Evolutionary conservation across 306 rosid genomes (phyloP), one percentile per base, ranked within the genome.

Genomic region (Glycine latifolia): DNA sequence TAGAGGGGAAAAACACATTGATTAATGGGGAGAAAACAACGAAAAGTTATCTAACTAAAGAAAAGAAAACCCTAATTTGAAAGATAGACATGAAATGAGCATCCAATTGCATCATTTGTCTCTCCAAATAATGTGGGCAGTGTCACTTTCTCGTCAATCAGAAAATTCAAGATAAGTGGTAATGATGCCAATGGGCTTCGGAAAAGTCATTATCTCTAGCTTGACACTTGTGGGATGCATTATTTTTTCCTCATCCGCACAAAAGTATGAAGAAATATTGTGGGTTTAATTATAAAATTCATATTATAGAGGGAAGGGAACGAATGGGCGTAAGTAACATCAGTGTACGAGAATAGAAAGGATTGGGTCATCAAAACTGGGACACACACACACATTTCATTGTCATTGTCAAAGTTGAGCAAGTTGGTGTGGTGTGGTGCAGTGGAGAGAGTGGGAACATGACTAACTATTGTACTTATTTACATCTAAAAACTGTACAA

Each of bases 171-270:
- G 80, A 26, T 15, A 13, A 17, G 49, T 26, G 70, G 60, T 26
- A 52, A 17, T 39, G 62, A 55, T 52, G 31, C 53, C 31, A 26
- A 26, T 26, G 31, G 31, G 31, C 31, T 26, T 1, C 31, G n/a
- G 48, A 76, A 58, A 76, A 35, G 56, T 58, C 58, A 15, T 76
- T 26, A 15, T 76, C 39, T 41, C 37, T 4, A 16, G 58, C 37
- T 26, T 26, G 50, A 46, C 7, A 59, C 82, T 71, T 71, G 85
- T 85, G 85, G 87, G 75, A 14, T 85, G 85, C 76, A 80, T 81
- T 76, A 85, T 80, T 76, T 79, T 26, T 50, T 15, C 77, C 76
- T 33, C 61, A 35, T 20, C 13, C 20, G 33, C 80, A 4, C 56
- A 31, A 67, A 75, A 73, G 35, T 47, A 20, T 10, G 72, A 50